Evolutionary conservation across 1,139 yeast species (phyloP), one percentile per base, ranked within the genome.

Genomic region (Candida sojae): DNA sequence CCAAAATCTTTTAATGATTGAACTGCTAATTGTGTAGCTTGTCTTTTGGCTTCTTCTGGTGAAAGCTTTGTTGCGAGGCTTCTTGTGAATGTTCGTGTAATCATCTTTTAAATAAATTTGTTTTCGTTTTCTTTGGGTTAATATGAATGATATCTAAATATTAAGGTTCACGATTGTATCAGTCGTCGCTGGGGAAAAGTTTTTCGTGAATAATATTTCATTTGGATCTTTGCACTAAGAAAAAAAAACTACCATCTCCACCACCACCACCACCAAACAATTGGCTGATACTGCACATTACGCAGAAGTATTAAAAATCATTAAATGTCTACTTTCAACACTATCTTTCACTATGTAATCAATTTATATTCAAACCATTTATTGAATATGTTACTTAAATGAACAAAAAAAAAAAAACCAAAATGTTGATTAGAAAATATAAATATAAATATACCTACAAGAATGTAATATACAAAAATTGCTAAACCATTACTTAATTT

Each of bases 1-100:
- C 78, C 77, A 38, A 75, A 62, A 53, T 75, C 80, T 55, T 73
- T 72, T 13, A 75, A 44, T 3, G 79, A 72, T 52, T 72, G 75
- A 55, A 71, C 55, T 3, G 79, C 79, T 23, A 75, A 59, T 49
- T 71, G 64, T 0, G 78, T 75, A 0, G 79, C 79, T 52, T 68
- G 71, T 44, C 57, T 59, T 46, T 54, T 51, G 23, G 58, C 57
- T 44, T 66, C 65, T 46, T 60, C 66, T 23, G 53, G 53, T 8
- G 50, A 30, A 23, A 52, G 43, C 37, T 47, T 44, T 9, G 49
- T 25, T 1, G 46, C 37, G 17, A 36, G 37, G 5, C 33, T 30
- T 10, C 49, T 17, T 26, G 29, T 37, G 5, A 45, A 9, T 25
- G 46, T 31, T 28, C 34, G 28, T 28, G 32, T 12, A 6, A 28